Evolutionary conservation across 257 asterid genomes (phyloP).

Genomic region (Nicotiana tabacum): DNA sequence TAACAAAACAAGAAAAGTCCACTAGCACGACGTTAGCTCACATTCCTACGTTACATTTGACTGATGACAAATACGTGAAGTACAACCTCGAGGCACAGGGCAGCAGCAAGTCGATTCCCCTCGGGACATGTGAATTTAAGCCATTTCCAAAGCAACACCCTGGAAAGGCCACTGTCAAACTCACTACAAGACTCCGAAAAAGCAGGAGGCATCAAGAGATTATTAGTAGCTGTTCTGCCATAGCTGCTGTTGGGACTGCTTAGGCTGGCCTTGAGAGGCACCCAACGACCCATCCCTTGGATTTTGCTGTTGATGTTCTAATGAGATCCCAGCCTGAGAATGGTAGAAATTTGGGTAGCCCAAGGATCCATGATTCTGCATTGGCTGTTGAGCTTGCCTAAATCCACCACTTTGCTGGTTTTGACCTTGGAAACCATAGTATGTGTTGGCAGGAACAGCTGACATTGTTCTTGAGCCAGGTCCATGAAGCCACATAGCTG

Average conservation of each 20-base stretch:
- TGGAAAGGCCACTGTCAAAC: conserved; percentile 43
- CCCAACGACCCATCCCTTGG: conserved; percentile 58
- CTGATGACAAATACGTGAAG: conserved; percentile 34
- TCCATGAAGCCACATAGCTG: conserved; percentile 79
- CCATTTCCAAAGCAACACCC: conserved; percentile 21
- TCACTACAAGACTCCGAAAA: conserved; percentile 50
- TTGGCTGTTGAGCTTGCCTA: conserved; percentile 84
- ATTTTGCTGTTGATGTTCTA: conserved; percentile 62
- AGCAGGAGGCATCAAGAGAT: conserved; percentile 29
- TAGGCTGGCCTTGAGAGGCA: conserved; percentile 65
- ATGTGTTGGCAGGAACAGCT: conserved; percentile 58
- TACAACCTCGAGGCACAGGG: conserved; percentile 49
- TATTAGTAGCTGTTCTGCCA: conserved; percentile 84
- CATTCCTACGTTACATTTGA: conserved; percentile 47
- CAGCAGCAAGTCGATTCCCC: conserved; percentile 31
- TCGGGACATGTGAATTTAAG: conserved; percentile 16
- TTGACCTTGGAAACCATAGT: conserved; percentile 56
- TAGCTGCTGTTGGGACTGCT: conserved; percentile 63
- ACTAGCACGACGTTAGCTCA: conserved; percentile 48
- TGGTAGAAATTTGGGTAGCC: conserved; percentile 79
- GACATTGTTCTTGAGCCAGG: conserved; percentile 66
- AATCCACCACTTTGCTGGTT: conserved; percentile 63
- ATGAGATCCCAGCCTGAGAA: conserved; percentile 55
- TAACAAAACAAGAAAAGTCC: conserved; percentile 7
- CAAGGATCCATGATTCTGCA: conserved; percentile 58